Percentiles rank a stretch among this genome's conserved stretches.
Evolutionary conservation across 352 stramenopile genomes (phyloP).

Genomic region (Pythium chondricola): DNA sequence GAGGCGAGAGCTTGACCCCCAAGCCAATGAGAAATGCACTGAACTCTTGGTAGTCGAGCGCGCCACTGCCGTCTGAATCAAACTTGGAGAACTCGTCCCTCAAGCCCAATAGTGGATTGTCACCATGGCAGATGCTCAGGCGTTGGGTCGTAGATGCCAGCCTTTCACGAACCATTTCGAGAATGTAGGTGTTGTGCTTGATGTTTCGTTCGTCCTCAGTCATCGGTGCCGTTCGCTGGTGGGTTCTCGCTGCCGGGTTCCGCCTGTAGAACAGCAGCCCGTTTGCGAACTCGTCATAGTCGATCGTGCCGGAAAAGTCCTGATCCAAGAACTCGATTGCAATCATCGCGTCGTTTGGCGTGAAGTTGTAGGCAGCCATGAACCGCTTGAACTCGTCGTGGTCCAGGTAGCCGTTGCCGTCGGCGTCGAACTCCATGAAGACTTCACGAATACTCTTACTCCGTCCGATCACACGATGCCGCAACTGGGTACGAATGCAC

Average conservation of each 20-base stretch:
- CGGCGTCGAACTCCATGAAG: constrained; percentile 59
- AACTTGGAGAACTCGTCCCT: constrained; percentile 40
- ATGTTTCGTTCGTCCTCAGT: constrained; percentile 4
- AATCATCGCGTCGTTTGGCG: constrained; percentile 28
- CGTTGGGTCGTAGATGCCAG: background rate
- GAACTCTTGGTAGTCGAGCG: constrained; percentile 60
- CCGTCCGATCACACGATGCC: constrained; percentile 59
- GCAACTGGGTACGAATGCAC: constrained; percentile 41
- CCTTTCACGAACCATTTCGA: constrained; percentile 13
- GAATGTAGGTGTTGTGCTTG: constrained; percentile 12
- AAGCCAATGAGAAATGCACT: constrained; percentile 43
- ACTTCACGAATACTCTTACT: constrained; percentile 71
- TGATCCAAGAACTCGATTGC: constrained; percentile 50
- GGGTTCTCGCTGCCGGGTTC: background rate
- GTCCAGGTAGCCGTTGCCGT: constrained; percentile 54
- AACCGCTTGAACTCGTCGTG: constrained; percentile 65
- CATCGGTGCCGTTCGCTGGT: background rate
- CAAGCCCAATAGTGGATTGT: constrained; percentile 10
- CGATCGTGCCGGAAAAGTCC: constrained; percentile 56
- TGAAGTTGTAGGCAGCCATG: constrained; percentile 57
- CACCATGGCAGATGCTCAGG: constrained; percentile 1
- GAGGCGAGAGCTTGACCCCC: constrained; percentile 43
- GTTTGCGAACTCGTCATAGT: constrained; percentile 68
- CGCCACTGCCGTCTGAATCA: constrained; percentile 37
- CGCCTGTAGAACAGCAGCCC: constrained; percentile 55